Conservation (phyloP, 1,284 basidiomycete genomes). For the Apiotrichum laibachii region DNA sequence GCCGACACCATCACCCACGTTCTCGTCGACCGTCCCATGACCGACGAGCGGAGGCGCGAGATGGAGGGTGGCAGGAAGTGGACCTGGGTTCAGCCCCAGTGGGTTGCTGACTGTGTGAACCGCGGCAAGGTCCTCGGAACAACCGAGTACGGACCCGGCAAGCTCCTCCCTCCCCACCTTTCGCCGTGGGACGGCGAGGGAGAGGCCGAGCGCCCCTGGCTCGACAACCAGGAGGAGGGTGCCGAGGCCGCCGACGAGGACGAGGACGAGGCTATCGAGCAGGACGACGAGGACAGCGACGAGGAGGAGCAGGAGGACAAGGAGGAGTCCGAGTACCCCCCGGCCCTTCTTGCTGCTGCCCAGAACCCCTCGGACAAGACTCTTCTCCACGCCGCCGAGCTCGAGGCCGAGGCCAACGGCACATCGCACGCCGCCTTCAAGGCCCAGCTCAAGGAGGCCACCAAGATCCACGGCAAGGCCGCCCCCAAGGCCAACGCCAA, state of each 20-base stretch:
- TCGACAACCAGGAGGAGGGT: slow-evolving; percentile 49
- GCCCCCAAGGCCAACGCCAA: slow-evolving; percentile 27
- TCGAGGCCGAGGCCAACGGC: slow-evolving; percentile 88
- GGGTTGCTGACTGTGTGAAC: slow-evolving; percentile 96
- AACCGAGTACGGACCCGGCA: slow-evolving; percentile 81
- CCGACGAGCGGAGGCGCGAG: slow-evolving; percentile 58
- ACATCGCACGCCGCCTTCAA: slow-evolving; percentile 80
- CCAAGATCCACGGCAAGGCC: slow-evolving; percentile 55
- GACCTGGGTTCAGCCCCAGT: slow-evolving; percentile 94
- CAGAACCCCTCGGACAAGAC: slow-evolving; percentile 63
- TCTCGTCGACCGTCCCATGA: slow-evolving; percentile 84
- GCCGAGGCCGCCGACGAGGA: slow-evolving; percentile 52
- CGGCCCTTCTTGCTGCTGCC: slow-evolving; percentile 60
- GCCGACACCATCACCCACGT: slow-evolving; percentile 90
- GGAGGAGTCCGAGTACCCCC: slow-evolving; percentile 48
- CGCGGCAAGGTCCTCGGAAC: slow-evolving; percentile 78
- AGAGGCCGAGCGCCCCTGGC: slow-evolving; percentile 58
- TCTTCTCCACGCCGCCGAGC: slow-evolving; percentile 79
- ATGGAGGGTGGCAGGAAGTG: slow-evolving; percentile 65
- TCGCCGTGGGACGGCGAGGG: slow-evolving; percentile 90
- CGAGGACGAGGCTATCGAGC: slow-evolving; percentile 43
- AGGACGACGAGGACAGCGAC: slow-evolving; percentile 47
- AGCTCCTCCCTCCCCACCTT: slow-evolving; percentile 86
- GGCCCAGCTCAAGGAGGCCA: slow-evolving; percentile 68
- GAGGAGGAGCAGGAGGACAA: slow-evolving; percentile 47